Conservation (phyloP, 2,329 filamentous ascomycete species). For the Xylariaceae sp. region DNA sequence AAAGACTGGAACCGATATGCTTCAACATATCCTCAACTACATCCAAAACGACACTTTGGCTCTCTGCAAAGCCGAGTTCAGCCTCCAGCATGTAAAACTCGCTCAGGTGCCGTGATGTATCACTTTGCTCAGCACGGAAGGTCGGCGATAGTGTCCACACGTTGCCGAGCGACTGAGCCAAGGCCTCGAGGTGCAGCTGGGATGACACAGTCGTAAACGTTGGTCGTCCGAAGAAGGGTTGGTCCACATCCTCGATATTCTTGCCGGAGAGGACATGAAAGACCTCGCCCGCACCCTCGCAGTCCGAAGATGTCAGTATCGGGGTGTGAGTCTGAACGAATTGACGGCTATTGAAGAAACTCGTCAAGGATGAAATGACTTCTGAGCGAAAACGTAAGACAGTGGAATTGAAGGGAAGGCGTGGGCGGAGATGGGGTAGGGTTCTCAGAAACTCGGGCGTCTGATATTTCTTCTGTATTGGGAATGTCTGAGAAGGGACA, state of each 20-base stretch:
- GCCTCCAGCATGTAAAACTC: constrained; percentile 99
- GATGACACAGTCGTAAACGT: constrained; percentile 96
- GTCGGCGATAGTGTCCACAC: constrained; percentile 94
- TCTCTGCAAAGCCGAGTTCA: constrained; percentile 72
- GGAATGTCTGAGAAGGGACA: constrained; percentile 60
- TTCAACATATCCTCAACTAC: constrained; percentile 75
- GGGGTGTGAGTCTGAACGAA: constrained; percentile 87
- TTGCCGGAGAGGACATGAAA: constrained; percentile 60
- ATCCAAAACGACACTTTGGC: constrained; percentile 66
- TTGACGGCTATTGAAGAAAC: constrained; percentile 65
- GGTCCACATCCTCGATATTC: constrained; percentile 32
- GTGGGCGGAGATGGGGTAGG: constrained; percentile 78
- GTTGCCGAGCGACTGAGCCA: constrained; percentile 79
- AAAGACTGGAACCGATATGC: constrained; percentile 39
- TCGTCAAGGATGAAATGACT: constrained; percentile 63
- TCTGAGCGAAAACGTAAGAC: constrained; percentile 80
- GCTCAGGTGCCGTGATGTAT: constrained; percentile 87
- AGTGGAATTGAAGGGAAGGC: constrained; percentile 73
- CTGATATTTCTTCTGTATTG: constrained; percentile 95
- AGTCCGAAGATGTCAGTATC: constrained; percentile 93
- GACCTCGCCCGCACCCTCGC: constrained; percentile 91
- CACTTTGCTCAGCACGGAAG: constrained; percentile 88
- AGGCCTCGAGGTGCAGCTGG: constrained; percentile 88
- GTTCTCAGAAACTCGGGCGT: constrained; percentile 82
- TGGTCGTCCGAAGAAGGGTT: constrained; percentile 72